Conservation (phyloP, 2,329 filamentous ascomycete species). For the Xylariaceae sp. region DNA sequence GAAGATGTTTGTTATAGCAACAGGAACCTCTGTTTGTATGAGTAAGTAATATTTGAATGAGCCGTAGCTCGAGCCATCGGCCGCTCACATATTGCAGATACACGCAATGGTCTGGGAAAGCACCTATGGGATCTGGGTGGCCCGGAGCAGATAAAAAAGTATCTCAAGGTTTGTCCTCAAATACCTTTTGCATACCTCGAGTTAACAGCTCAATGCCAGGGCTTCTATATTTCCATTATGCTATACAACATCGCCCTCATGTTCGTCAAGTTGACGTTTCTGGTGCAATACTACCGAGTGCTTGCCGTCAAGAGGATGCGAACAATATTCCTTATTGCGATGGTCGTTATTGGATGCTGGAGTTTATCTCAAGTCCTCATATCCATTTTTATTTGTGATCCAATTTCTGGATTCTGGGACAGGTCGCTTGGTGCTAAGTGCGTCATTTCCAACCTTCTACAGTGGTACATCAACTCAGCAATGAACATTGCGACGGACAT, state of each 20-base stretch:
- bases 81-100: conserved; percentile 22
- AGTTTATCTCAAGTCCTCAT: conserved; percentile 42
- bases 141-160: conserved; percentile 16
- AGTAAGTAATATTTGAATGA: conserved; percentile 19
- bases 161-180: conserved; percentile 23
- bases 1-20: conserved; percentile 26
- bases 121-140: conserved; percentile 27
- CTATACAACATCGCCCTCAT: conserved; percentile 42
- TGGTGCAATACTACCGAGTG: conserved; percentile 45
- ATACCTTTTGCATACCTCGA: not conserved
- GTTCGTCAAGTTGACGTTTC: conserved; percentile 42
- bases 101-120: conserved; percentile 27
- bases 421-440: conserved; percentile 33
- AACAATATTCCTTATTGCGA: conserved; percentile 34
- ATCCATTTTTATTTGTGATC: conserved; percentile 40
- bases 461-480: conserved; percentile 39
- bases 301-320: conserved; percentile 38
- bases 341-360: conserved; percentile 40
- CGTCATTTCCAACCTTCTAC: conserved; percentile 38
- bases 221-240: conserved; percentile 43
- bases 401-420: conserved; percentile 42
- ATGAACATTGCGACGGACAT: conserved; percentile 44
- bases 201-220: conserved; percentile 26
- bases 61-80: not conserved
- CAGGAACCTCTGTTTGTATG: conserved; percentile 28